A percentile compares a stretch with the other conserved stretches of the same genome.
Conservation (phyloP, 805 yeast genomes). For the Saturnispora zaruensis region DNA sequence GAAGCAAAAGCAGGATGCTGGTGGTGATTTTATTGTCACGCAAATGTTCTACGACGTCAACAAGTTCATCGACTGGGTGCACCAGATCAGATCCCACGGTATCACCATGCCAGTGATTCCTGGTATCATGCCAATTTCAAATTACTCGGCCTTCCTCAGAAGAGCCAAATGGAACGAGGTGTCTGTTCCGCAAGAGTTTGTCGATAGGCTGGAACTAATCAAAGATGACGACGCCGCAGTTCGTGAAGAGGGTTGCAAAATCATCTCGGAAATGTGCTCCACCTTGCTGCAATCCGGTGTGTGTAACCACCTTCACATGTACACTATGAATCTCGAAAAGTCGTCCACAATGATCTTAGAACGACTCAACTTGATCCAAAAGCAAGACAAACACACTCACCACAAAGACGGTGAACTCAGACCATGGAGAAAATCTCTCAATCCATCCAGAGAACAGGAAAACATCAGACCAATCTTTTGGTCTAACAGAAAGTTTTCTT, state of each 20-base stretch:
- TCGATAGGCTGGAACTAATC: slow-evolving; percentile 63
- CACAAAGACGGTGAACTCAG: slow-evolving; percentile 23
- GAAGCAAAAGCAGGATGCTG: slow-evolving; percentile 86
- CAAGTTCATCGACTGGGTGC: slow-evolving; percentile 75
- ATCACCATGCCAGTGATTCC: slow-evolving; percentile 85
- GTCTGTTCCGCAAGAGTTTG: slow-evolving; percentile 64
- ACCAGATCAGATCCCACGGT: slow-evolving; percentile 58
- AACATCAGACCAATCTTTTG: slow-evolving; percentile 91
- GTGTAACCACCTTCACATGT: slow-evolving; percentile 84
- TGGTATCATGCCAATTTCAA: slow-evolving; percentile 98
- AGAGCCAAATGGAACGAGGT: slow-evolving; percentile 94
- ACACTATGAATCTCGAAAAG: slow-evolving; percentile 95
- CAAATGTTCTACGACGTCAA: slow-evolving; percentile 97
- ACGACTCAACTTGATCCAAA: slow-evolving; percentile 44
- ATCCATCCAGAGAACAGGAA: slow-evolving; percentile 72
- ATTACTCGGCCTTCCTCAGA: slow-evolving; percentile 85
- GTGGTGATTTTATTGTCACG: slow-evolving; percentile 89
- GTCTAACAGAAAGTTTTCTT: slow-evolving; percentile 88
- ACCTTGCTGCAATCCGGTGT: slow-evolving; percentile 60
- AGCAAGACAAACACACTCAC: slow-evolving; percentile 16
- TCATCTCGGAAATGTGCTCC: slow-evolving; percentile 77
- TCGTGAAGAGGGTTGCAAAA: slow-evolving; percentile 74
- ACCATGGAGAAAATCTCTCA: slow-evolving; percentile 92
- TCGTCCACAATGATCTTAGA: slow-evolving; percentile 85
- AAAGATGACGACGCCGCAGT: slow-evolving; percentile 87